These are phyloP conservation scores for Aurinia saxatilis DNA, from an alignment of 345 rosid species.

Conservation along the genomic window DNA sequence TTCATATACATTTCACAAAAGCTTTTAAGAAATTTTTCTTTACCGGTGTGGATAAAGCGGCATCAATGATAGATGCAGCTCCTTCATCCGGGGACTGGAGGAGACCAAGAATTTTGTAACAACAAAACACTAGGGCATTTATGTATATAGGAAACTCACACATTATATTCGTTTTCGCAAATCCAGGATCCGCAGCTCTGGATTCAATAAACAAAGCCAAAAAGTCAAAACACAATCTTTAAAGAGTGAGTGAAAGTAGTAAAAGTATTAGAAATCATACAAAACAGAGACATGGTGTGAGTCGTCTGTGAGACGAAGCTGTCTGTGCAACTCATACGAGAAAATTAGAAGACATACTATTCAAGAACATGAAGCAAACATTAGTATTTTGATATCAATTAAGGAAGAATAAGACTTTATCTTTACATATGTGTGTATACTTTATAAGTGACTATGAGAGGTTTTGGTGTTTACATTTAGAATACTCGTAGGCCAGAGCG, in stretches of 20 bases:
- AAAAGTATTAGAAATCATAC: slow-evolving; percentile 38
- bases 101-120: slow-evolving; percentile 44
- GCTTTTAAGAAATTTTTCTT: slow-evolving; percentile 1
- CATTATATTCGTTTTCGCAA: slow-evolving; percentile 67
- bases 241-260: neutral
- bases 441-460: neutral
- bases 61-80: slow-evolving; percentile 58
- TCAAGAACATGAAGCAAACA: slow-evolving; percentile 18
- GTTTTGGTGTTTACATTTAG: slow-evolving; percentile 56
- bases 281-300: slow-evolving; percentile 48
- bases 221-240: neutral
- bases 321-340: slow-evolving; percentile 68
- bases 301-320: slow-evolving; percentile 38
- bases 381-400: no score
- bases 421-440: no score
- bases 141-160: slow-evolving; percentile 59
- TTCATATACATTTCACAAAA: no score
- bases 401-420: no score
- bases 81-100: slow-evolving; percentile 56
- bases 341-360: slow-evolving; percentile 69
- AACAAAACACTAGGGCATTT: slow-evolving; percentile 27
- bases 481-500: slow-evolving; percentile 52
- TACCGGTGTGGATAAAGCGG: slow-evolving; percentile 74
- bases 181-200: slow-evolving; percentile 87
- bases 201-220: slow-evolving; percentile 3